A percentile compares a stretch with the other conserved stretches of the same genome.
Evolutionary conservation across 306 rosid species (phyloP).

Genomic region (Alnus rubra): DNA sequence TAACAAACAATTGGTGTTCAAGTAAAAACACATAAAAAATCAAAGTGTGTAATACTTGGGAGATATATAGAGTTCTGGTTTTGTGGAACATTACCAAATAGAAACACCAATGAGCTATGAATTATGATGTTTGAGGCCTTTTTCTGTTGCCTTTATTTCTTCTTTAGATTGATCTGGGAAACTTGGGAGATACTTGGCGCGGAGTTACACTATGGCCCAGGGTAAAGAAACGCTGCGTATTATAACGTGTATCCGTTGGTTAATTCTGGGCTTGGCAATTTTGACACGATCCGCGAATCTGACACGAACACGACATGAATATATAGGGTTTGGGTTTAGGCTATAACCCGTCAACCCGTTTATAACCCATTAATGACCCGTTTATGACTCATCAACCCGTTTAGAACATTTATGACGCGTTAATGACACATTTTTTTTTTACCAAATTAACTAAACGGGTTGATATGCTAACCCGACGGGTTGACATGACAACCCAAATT

Average conservation of each 20-base stretch:
- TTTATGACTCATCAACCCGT: too few species aligned
- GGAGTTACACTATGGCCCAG: neutral
- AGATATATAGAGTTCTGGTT: neutral
- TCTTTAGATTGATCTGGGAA: neutral
- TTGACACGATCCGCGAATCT: too few species aligned
- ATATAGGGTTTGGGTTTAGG: too few species aligned
- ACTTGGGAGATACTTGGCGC: neutral
- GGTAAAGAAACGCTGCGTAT: neutral
- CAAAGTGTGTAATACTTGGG: neutral
- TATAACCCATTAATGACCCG: too few species aligned
- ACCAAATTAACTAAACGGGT: too few species aligned
- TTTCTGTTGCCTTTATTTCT: neutral
- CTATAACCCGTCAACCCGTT: too few species aligned
- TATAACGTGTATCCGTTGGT: neutral
- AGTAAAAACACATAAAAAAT: neutral
- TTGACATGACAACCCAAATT: too few species aligned
- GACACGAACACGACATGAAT: too few species aligned
- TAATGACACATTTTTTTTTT: too few species aligned
- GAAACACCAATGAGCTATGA: neutral
- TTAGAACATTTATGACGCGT: too few species aligned
- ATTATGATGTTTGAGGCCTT: neutral
- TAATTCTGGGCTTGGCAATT: too few species aligned
- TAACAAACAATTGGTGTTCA: neutral
- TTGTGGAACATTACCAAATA: neutral
- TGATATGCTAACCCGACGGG: too few species aligned